phyloP scores from a whole-genome alignment of 371 early-diverging fungal genomes.

The Mucor racemosus region DNA sequence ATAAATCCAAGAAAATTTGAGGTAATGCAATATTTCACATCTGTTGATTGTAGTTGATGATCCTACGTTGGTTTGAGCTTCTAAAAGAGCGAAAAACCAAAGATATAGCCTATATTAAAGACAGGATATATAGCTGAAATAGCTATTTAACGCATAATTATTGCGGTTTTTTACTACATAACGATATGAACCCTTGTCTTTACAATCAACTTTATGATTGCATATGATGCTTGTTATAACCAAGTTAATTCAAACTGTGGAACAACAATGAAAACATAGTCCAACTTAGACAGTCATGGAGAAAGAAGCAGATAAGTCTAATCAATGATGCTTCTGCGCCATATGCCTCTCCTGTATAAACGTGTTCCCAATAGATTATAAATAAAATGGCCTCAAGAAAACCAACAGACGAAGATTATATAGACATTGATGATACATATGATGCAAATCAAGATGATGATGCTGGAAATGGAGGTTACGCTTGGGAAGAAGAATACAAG shows the following conservation, averaged over 20 bases:
- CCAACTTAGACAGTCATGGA: background rate
- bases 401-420: constrained; percentile 52
- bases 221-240: no score
- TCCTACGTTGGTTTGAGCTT: background rate
- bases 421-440: constrained; percentile 58
- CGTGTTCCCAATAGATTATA: background rate
- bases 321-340: background rate
- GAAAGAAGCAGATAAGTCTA: background rate
- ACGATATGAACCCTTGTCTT: background rate
- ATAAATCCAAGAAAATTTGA: background rate
- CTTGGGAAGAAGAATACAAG: constrained; percentile 97
- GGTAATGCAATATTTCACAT: background rate
- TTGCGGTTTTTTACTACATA: background rate
- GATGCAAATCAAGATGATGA: constrained; percentile 52
- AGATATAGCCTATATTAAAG: background rate
- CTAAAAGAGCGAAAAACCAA: background rate
- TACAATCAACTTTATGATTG: background rate
- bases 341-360: background rate
- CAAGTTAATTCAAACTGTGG: no score
- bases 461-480: constrained; percentile 64
- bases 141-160: background rate
- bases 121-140: background rate
- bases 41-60: background rate
- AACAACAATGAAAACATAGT: background rate
- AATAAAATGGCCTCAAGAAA: constrained; percentile 23